Base-by-base conservation (phyloP, 345 rosid genomes). In the Draba incana region DNA sequence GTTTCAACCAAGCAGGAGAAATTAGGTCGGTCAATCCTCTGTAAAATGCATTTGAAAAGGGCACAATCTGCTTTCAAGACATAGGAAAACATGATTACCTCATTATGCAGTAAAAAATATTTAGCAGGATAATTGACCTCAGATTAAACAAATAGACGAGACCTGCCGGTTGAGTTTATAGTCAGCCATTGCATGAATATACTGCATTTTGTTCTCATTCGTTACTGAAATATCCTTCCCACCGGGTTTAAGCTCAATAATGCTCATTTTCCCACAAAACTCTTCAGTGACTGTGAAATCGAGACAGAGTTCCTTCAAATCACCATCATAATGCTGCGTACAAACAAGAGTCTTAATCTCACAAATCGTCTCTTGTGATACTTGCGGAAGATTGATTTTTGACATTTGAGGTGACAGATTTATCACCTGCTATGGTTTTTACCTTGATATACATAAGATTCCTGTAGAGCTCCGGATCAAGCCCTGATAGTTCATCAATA, bases 161-260 rank as follows among this genome's bases (percentile, higher is more conserved):
- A 91, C 97, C 97, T 93, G 98, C 65, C 96, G 78, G 63, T 91
- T 93, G 74, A 93, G 98, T 81, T 91, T 93, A 74, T 88, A 87
- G 84, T 90, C 95, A 31, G 97, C 98, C 84, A 93, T 91, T 63
- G 96, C 97, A 86, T 93, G 96, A 78, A 93, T 81, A 66, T 93
- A 93, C 73, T 90, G 98, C 97, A 93, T 90, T 83, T 91, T 90
- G 86, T 93, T 90, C 64, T 87, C 96, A 79, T 88, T 83, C 64
- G 88, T 84, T 64, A 93, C 97, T 41, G 71, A 78, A 64, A 82
- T 71, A 80, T 90, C 95, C 77, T 79, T 88, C 59, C 97, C 98
- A 55, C 96, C 92, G 25, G 92, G 86, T 79, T 85, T 90, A 58
- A 93, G 97, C 83, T 90, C 95, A 57, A 88, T 62, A 42, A 86